These are phyloP conservation scores for Ulota crispa DNA, from an alignment of 225 moss, liverwort and hornwort species.

Conservation along the genomic window DNA sequence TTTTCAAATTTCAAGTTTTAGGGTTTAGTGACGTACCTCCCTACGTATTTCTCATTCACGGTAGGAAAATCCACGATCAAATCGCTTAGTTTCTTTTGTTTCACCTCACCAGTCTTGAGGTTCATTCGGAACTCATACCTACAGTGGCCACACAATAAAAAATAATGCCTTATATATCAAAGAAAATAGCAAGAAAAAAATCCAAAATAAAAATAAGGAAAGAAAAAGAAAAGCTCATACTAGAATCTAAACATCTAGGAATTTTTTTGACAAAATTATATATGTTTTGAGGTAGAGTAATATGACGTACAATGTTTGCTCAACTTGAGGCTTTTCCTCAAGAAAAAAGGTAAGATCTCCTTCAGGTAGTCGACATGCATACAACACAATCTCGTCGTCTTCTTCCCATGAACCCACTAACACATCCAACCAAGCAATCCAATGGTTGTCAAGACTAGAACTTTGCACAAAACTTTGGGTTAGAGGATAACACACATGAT, in stretches of 20 bases:
- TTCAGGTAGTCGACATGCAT: neutral
- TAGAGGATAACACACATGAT: no score
- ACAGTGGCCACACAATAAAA: neutral
- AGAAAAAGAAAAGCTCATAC: neutral
- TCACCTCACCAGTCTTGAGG: constrained; percentile 35
- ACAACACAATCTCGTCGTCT: neutral
- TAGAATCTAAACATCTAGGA: neutral
- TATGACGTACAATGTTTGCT: neutral
- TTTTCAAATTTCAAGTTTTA: no score
- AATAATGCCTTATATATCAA: neutral
- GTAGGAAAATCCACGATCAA: constrained; percentile 50
- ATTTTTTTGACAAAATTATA: neutral
- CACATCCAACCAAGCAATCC: neutral
- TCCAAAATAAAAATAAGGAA: no score
- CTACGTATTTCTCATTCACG: constrained; percentile 57
- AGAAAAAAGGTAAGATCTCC: neutral
- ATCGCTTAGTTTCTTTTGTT: constrained; percentile 41
- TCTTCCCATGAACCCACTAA: constrained; percentile 18
- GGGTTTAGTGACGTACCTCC: constrained; percentile 31
- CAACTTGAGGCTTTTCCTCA: neutral
- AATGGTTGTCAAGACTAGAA: no score
- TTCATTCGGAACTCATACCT: constrained; percentile 60
- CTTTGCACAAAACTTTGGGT: no score
- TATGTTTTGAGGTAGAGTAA: neutral
- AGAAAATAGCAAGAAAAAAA: no score